Conservation (phyloP, 1,284 basidiomycete species). For the Irpex lacteus region DNA sequence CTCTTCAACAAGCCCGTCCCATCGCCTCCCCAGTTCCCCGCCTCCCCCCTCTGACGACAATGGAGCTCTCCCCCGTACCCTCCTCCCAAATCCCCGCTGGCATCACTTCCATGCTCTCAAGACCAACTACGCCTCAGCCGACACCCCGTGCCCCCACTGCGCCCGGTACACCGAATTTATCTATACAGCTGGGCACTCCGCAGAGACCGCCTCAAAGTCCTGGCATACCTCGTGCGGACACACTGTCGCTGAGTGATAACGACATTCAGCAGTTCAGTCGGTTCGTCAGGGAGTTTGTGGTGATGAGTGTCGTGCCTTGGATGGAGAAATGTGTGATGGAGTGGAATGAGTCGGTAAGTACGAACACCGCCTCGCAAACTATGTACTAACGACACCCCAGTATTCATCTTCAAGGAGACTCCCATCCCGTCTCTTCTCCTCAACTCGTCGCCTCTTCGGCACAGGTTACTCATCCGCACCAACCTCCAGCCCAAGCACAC, state of each 20-base stretch:
- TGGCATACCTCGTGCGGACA: conserved; percentile 13
- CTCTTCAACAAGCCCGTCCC: conserved; percentile 60
- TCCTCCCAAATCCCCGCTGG: conserved; percentile 18
- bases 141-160: not conserved
- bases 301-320: conserved; percentile 91
- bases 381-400: conserved; percentile 29
- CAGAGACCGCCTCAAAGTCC: conserved; percentile 8
- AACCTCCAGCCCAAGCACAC: conserved; percentile 28
- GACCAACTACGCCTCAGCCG: conserved; percentile 14
- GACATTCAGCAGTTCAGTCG: conserved; percentile 82
- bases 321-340: conserved; percentile 94
- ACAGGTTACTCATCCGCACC: conserved; percentile 47
- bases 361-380: not conserved
- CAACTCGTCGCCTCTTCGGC: conserved; percentile 90
- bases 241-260: conserved; percentile 51
- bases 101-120: conserved; percentile 7
- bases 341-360: conserved; percentile 85
- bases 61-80: conserved; percentile 22
- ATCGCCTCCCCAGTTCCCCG: conserved; percentile 64
- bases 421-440: conserved; percentile 78
- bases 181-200: not conserved
- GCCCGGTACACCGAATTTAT: not conserved
- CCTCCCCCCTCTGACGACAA: conserved; percentile 50
- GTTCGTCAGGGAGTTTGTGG: conserved; percentile 88
- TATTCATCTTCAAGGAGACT: conserved; percentile 83